Evolutionary conservation across 768 basidiomycete species (phyloP), one percentile per base, ranked within the genome.

Genomic region (Russula sp.): DNA sequence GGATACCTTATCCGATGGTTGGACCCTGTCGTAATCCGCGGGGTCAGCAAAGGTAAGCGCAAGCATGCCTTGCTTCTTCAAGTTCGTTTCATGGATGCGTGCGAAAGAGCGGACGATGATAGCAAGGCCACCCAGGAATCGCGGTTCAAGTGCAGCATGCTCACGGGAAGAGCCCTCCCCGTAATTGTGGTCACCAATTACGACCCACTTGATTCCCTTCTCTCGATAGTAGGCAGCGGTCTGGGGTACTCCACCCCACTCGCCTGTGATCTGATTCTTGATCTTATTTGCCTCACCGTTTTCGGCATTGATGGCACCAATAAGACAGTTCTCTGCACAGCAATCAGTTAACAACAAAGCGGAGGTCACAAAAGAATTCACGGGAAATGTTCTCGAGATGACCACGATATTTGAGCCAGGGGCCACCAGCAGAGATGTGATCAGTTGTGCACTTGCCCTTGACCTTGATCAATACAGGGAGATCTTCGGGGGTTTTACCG

Each of bases 1-100:
- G 74, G 89, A 88, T 65, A 98, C 87, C 73, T 84, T 86, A 81
- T 99, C 97, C 69, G 81, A 81, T 10, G 95, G 91, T 73, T 81
- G 82, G 70, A 98, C 75, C 81, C 90, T 94, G 75, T 98, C 93
- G 76, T 99, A 99, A 77, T 98, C 95, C 69, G 84, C 92, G 18
- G 90, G 84, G 78, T 98, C 84, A 65, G 77, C 90, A 74, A 98
- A 97, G 65, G 94, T 97, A 70, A 98, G 81, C 2, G 94, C 94
- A 67, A 98, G 91, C 92, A 96, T 94, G 71, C 94, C 94, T 80
- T 98, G 95, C 85, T 98, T 98, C 89, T 98, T 98, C 85, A 94
- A 79, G 83, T 95, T 94, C 74, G 93, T 93, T 80, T 92, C 94
- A 78, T 96, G 95, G 78, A 98, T 98, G 78, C 95, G 93, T 59